phyloP scores from a whole-genome alignment of 2,329 filamentous ascomycete species.

The Ophiostoma fasciatum region DNA sequence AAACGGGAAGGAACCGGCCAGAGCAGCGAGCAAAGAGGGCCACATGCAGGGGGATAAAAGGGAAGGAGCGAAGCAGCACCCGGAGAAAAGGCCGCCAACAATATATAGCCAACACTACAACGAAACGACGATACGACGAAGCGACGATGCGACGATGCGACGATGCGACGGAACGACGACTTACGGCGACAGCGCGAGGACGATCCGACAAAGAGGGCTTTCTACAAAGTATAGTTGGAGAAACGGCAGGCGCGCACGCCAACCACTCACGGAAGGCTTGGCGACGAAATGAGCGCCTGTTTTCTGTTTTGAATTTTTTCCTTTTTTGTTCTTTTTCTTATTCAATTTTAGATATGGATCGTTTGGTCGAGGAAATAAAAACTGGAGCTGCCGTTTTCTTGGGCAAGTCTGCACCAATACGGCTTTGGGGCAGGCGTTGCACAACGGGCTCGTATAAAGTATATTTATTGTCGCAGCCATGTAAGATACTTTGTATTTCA shows the following conservation, averaged over 20 bases:
- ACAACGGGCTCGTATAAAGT: too few relatives aligned
- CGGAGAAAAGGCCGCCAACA: not conserved
- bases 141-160: too few relatives aligned
- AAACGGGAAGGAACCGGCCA: not conserved
- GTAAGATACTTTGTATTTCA: too few relatives aligned
- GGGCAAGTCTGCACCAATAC: not conserved
- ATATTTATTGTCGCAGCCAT: too few relatives aligned
- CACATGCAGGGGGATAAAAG: not conserved
- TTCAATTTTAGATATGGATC: not conserved
- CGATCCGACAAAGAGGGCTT: too few relatives aligned
- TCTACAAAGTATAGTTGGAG: too few relatives aligned
- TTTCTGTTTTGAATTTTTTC: not conserved
- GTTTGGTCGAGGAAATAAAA: not conserved
- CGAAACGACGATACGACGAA: not conserved
- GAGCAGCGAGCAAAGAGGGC: not conserved
- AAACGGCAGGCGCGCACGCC: too few relatives aligned
- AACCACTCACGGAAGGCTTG: too few relatives aligned
- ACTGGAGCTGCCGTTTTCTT: not conserved
- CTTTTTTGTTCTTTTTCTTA: not conserved
- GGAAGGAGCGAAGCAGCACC: conserved; percentile 1
- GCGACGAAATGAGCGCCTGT: too few relatives aligned
- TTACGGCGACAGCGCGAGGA: too few relatives aligned
- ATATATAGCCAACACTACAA: not conserved
- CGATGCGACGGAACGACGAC: too few relatives aligned
- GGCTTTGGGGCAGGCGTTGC: too few relatives aligned